Conservation (phyloP, 2,329 filamentous ascomycete species). For the Pseudocercospora vitis region DNA sequence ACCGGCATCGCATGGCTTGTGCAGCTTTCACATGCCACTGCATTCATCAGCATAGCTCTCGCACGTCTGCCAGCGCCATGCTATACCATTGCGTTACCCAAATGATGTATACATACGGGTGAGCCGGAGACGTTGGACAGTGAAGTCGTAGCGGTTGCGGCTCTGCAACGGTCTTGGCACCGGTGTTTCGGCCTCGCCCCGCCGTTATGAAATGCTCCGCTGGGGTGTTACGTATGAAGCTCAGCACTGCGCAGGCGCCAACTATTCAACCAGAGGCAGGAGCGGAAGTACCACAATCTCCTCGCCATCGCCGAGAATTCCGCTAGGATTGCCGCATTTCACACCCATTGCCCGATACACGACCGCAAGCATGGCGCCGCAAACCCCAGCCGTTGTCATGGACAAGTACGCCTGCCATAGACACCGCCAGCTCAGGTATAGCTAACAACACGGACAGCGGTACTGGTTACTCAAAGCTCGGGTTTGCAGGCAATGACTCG, state of each 20-base stretch:
- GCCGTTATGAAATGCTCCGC: constrained; percentile 17
- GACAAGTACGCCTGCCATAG: constrained; percentile 73
- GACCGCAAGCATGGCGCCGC: constrained; percentile 74
- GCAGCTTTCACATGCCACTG: neutral
- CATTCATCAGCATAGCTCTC: no score
- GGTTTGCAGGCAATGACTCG: constrained; percentile 98
- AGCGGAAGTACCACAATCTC: neutral
- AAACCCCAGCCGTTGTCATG: constrained; percentile 99
- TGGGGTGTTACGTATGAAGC: constrained; percentile 17
- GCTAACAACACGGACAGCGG: constrained; percentile 63
- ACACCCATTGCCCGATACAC: constrained; percentile 3
- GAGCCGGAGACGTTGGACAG: neutral
- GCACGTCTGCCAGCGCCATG: no score
- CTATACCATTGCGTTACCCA: no score
- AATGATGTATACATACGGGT: no score
- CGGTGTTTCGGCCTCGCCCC: constrained; percentile 13
- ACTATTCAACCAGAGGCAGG: neutral
- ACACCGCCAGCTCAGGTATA: constrained; percentile 12
- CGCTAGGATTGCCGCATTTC: neutral
- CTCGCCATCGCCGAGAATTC: neutral
- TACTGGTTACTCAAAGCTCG: constrained; percentile 98
- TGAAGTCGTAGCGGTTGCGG: constrained; percentile 11
- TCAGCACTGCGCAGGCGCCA: constrained; percentile 13
- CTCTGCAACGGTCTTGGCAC: constrained; percentile 14
- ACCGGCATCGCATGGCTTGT: neutral